A percentile compares a stretch with the other conserved stretches of the same genome.
Conservation (phyloP, 176 grass and related monocot species). For the Ampelocalamus luodianensis region DNA sequence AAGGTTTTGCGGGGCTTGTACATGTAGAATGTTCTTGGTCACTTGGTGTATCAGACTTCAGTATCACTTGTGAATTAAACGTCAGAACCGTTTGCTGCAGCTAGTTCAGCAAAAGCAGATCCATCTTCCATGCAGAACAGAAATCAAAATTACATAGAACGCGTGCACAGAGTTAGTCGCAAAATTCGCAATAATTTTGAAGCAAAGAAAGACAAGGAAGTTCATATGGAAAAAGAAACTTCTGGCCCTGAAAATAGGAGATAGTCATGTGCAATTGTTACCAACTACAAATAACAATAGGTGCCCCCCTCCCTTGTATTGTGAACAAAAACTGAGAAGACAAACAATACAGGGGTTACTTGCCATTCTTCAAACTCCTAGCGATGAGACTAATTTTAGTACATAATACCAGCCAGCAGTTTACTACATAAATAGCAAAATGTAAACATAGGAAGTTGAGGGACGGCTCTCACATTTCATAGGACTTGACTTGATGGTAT, state of each 20-base stretch:
- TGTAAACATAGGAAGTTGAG: slow-evolving; percentile 6
- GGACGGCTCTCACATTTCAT: slow-evolving; percentile 17
- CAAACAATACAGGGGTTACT: slow-evolving; percentile 19
- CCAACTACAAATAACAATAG: slow-evolving; percentile 47
- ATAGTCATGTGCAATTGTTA: slow-evolving; percentile 24
- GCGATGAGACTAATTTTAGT: slow-evolving; percentile 42
- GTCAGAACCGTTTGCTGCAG: neutral
- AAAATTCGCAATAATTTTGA: neutral
- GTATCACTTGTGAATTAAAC: slow-evolving; percentile 40
- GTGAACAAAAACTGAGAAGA: slow-evolving; percentile 37
- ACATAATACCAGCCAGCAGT: slow-evolving; percentile 47
- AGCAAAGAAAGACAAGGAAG: neutral
- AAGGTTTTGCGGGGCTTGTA: slow-evolving; percentile 24
- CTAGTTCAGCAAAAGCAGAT: neutral
- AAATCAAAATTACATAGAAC: neutral
- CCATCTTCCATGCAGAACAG: slow-evolving; percentile 7
- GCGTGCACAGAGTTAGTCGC: neutral
- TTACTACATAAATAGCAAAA: slow-evolving; percentile 51
- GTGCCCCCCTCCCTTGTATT: neutral
- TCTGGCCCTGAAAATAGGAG: neutral
- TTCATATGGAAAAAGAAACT: neutral
- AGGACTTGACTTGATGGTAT: neutral
- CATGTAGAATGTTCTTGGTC: slow-evolving; percentile 29
- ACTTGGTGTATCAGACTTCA: slow-evolving; percentile 5
- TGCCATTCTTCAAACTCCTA: slow-evolving; percentile 37